Percentiles rank a stretch among this genome's conserved stretches.
Conservation (phyloP, 306 rosid species). For the Vigna nakashimae region DNA sequence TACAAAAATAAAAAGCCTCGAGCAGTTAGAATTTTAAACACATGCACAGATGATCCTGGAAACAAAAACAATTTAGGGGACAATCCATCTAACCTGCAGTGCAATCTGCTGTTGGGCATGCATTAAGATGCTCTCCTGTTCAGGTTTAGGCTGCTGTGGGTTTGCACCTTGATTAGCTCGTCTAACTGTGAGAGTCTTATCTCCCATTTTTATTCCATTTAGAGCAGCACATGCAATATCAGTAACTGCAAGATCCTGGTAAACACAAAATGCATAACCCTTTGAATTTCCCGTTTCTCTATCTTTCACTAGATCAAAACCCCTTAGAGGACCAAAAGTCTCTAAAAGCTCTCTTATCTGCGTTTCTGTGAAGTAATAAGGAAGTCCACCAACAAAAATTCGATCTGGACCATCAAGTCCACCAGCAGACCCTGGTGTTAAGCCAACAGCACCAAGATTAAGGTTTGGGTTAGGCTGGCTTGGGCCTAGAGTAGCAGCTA, state of each 20-base stretch:
- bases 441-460: slow-evolving; percentile 88
- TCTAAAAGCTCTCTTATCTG: slow-evolving; percentile 95
- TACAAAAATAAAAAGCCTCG: slow-evolving; percentile 43
- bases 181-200: slow-evolving; percentile 95
- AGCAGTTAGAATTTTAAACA: slow-evolving; percentile 16
- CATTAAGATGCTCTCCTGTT: slow-evolving; percentile 88
- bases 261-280: slow-evolving; percentile 98
- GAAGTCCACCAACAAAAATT: slow-evolving; percentile 97
- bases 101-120: slow-evolving; percentile 99
- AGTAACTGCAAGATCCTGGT: slow-evolving; percentile 97
- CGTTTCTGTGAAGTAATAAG: slow-evolving; percentile 93
- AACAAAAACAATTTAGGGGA: neutral
- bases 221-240: slow-evolving; percentile 99
- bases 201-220: slow-evolving; percentile 99
- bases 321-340: slow-evolving; percentile 96
- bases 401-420: slow-evolving; percentile 99
- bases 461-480: slow-evolving; percentile 97
- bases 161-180: slow-evolving; percentile 97
- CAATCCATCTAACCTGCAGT: slow-evolving; percentile 69
- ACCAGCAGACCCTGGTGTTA: slow-evolving; percentile 99
- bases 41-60: neutral
- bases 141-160: slow-evolving; percentile 85
- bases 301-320: slow-evolving; percentile 97
- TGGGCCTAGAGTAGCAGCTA: slow-evolving; percentile 98
- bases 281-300: slow-evolving; percentile 98